phyloP scores from a whole-genome alignment of 1,284 basidiomycete genomes.

The Cutaneotrichosporon arboriforme region DNA sequence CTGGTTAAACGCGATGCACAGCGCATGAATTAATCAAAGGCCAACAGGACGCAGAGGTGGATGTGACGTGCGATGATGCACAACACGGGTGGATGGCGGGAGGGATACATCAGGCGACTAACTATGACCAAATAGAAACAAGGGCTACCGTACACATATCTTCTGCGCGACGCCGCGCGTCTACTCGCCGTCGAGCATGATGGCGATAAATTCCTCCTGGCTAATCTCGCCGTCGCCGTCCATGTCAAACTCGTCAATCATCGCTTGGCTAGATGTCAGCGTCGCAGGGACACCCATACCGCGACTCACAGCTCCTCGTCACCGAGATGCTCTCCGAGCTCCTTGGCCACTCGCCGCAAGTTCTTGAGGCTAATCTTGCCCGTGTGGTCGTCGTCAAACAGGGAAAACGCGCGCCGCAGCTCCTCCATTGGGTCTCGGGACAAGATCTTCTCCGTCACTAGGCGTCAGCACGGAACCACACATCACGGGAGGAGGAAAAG shows the following conservation, averaged over 20 bases:
- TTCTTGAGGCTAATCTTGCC: constrained; percentile 92
- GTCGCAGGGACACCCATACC: neutral
- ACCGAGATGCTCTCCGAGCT: constrained; percentile 90
- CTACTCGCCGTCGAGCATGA: constrained; percentile 88
- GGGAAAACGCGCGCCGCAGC: constrained; percentile 86
- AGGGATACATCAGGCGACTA: neutral
- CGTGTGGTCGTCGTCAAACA: constrained; percentile 94
- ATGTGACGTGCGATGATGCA: no score
- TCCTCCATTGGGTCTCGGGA: constrained; percentile 94
- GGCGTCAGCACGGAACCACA: neutral
- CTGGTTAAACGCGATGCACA: neutral
- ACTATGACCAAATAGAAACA: neutral
- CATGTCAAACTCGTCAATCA: constrained; percentile 99
- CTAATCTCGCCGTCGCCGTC: constrained; percentile 98
- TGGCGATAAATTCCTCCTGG: constrained; percentile 58
- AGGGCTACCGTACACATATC: neutral
- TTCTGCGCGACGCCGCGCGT: neutral
- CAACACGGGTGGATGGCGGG: no score
- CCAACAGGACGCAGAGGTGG: no score
- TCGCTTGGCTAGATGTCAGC: constrained; percentile 71
- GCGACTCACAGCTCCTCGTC: constrained; percentile 89
- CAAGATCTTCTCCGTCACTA: constrained; percentile 92
- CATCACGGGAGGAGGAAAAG: no score
- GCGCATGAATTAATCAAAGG: neutral
- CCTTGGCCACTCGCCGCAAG: constrained; percentile 88